Evolutionary conservation across 805 yeast genomes (phyloP), one percentile per base, ranked within the genome.

Genomic region (Candida suzukii): DNA sequence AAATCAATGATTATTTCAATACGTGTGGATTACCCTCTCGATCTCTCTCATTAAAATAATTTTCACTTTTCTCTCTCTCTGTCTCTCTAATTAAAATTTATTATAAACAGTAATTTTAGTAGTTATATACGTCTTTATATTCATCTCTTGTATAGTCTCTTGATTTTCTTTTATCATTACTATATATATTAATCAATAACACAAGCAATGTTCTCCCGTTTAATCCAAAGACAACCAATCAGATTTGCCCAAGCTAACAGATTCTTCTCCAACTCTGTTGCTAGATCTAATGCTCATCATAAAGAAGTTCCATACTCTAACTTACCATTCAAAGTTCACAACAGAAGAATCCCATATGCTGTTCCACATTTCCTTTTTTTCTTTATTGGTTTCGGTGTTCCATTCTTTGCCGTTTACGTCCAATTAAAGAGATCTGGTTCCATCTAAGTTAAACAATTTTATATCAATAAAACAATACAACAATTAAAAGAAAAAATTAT

Each of bases 241-340:
- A 52, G 47, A 41, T 37, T 47, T 38, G 32, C 19, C 30, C 40
- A 51, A 37, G 38, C 56, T 37, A 60, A 57, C 52, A 69, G 83
- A 64, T 57, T 67, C 31, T 80, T 80, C 62, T 67, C 81, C 49
- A 67, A 88, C 52, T 66, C 82, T 37, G 58, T 83, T 43, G 61
- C 70, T 53, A 63, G 41, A 43, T 42, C 51, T 30, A 47, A 60
- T 41, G 69, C 66, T 38, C 72, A 56, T 49, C 84, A 77, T 67
- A 80, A 74, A 60, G 78, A 79, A 56, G 97, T 97, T 59, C 80
- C 82, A 37, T 93, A 93, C 81, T 72, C 83, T 58, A 91, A 93
- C 78, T 61, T 91, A 49, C 99, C 99, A 51, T 93, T 91, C 80
- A 79, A 79, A 75, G 95, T 91, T 49, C 88, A 88, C 76, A 74